These are phyloP conservation scores for Pseudoperonospora humuli DNA, from an alignment of 352 stramenopile species.

Conservation along the genomic window DNA sequence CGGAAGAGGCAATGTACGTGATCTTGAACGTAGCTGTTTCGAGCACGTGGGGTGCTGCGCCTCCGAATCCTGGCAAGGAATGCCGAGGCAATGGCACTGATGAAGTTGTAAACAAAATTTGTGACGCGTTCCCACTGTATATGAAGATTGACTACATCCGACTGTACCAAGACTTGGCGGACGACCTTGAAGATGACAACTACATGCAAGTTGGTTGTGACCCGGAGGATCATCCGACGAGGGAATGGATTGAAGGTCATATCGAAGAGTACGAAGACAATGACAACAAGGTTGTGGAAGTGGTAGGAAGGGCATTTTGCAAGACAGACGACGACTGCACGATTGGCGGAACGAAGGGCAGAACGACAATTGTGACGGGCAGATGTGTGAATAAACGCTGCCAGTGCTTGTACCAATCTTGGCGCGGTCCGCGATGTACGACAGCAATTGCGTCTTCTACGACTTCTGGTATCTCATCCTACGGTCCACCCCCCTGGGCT, in stretches of 20 bases:
- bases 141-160: slow-evolving; percentile 66
- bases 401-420: slow-evolving; percentile 37
- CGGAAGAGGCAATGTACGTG: slow-evolving; percentile 88
- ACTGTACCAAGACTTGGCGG: slow-evolving; percentile 41
- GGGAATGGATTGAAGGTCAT: slow-evolving; percentile 57
- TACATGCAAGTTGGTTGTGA: slow-evolving; percentile 53
- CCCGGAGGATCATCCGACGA: slow-evolving; percentile 42
- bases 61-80: slow-evolving; percentile 35
- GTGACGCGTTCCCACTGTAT: slow-evolving; percentile 63
- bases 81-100: slow-evolving; percentile 51
- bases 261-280: slow-evolving; percentile 52
- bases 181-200: slow-evolving; percentile 32
- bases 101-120: slow-evolving; percentile 36
- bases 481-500: too few species aligned
- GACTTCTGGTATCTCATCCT: too few species aligned
- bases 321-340: slow-evolving; percentile 37
- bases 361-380: slow-evolving; percentile 25
- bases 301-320: slow-evolving; percentile 35
- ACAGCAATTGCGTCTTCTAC: slow-evolving; percentile 19
- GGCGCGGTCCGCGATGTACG: slow-evolving; percentile 54
- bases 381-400: slow-evolving; percentile 42
- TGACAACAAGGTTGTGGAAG: slow-evolving; percentile 30
- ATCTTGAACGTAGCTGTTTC: slow-evolving; percentile 92
- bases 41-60: slow-evolving; percentile 75
- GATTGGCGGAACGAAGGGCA: slow-evolving; percentile 13